Conservation (phyloP, 352 stramenopile species). For the Globisporangium alternatum region DNA sequence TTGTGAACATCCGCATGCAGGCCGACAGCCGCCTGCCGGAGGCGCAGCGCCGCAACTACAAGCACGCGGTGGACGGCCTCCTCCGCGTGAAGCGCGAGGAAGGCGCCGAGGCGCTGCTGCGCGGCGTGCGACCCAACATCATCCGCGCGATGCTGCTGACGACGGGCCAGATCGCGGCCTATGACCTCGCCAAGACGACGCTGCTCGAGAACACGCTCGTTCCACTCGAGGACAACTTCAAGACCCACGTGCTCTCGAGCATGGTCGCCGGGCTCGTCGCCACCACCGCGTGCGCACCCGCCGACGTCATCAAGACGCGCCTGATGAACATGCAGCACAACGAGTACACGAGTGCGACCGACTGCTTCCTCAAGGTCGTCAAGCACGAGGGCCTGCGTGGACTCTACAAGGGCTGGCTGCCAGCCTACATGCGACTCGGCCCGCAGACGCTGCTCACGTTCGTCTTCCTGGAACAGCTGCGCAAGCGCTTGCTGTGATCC, state of each 20-base stretch:
- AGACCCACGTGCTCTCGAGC: constrained; percentile 70
- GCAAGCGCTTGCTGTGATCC: constrained; percentile 55
- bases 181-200: constrained; percentile 66
- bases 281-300: constrained; percentile 72
- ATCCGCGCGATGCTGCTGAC: constrained; percentile 84
- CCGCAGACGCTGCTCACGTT: constrained; percentile 85
- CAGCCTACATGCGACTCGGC: constrained; percentile 79
- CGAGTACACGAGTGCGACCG: constrained; percentile 75
- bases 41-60: constrained; percentile 77
- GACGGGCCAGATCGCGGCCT: constrained; percentile 80
- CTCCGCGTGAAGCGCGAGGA: constrained; percentile 65
- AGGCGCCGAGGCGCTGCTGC: constrained; percentile 56
- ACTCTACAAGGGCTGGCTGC: constrained; percentile 83
- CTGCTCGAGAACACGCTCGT: constrained; percentile 48
- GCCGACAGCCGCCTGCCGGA: constrained; percentile 60
- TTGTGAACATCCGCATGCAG: constrained; percentile 86
- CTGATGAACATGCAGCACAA: constrained; percentile 84
- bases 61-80: constrained; percentile 73
- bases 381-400: constrained; percentile 70
- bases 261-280: constrained; percentile 79
- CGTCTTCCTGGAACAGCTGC: constrained; percentile 81
- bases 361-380: constrained; percentile 82
- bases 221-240: constrained; percentile 55
- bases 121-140: constrained; percentile 77
- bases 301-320: constrained; percentile 80